Conservation (phyloP, 2,329 filamentous ascomycete genomes). For the Paecilomyces fulvus region DNA sequence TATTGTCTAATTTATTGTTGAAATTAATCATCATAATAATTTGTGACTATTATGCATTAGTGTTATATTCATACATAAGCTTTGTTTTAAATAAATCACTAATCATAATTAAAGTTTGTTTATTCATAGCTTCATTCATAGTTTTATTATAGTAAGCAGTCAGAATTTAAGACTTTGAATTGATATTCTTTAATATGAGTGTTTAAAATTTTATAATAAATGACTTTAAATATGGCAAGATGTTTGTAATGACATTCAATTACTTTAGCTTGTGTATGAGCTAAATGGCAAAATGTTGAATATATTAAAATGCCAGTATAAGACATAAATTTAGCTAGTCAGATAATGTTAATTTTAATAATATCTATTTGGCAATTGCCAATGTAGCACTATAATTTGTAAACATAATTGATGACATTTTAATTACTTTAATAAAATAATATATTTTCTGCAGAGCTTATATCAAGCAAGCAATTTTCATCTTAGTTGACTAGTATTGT, state of each 20-base stretch:
- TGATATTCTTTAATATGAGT: background rate
- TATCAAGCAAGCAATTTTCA: background rate
- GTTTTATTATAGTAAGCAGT: background rate
- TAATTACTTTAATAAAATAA: background rate
- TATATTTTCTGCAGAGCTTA: background rate
- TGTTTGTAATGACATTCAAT: background rate
- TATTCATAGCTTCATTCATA: background rate
- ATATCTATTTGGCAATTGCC: background rate
- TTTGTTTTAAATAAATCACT: background rate
- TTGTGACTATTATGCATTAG: background rate
- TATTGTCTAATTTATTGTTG: background rate
- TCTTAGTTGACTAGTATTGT: background rate
- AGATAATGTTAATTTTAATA: background rate
- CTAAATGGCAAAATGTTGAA: background rate
- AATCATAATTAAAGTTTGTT: too few species aligned
- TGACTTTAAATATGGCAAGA: background rate
- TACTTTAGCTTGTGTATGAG: background rate
- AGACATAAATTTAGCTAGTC: background rate
- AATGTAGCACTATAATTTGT: background rate
- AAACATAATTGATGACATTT: background rate
- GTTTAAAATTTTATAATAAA: background rate
- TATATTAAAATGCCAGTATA: background rate
- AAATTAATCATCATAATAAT: background rate
- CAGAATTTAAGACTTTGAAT: background rate
- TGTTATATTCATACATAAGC: background rate